Base-by-base conservation (phyloP, 78 protist species). In the Pigoraptor vietnamica region DNA sequence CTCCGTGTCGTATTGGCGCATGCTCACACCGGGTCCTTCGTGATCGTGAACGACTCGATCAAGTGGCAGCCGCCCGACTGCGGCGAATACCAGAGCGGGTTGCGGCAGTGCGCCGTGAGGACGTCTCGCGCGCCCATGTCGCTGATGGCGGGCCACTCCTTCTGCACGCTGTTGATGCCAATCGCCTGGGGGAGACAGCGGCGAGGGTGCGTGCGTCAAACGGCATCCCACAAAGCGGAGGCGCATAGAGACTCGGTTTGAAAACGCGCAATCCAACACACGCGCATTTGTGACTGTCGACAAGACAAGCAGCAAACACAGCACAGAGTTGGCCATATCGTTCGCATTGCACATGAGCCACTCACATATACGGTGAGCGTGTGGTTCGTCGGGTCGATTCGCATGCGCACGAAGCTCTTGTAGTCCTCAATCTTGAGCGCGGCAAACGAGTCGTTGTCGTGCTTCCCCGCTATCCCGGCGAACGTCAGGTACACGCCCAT, bases 71-170 rank as follows among this genome's bases (percentile, higher is more conserved):
- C 35, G 14, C 1, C 84, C 10, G 84, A 2, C 84, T 79, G 84
- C 84, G 84, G 84, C 34, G 89, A 14, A 24, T 86, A 86, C 89
- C 89, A 86, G 37, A 86, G 89, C 37, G 89, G 89, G 24, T 86
- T 86, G 25, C 39, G 1, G 89, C 39, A 37, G 24, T 35, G 37
- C 24, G 89, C 2, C 2, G 89, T 86, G 38, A 21, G 34, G 10
- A 1, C 55, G 24, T 86, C 89, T 2, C 10, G 55, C 39, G 10
- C 29, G 10, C 37, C 89, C 36, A 10, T 9, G 29, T 2, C 39
- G 40, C 39, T 9, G 34, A 79, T 14, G 29, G 37, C 89, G 6
- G 89, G 89, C 89, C 89, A 86, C 21, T 86, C 39, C 34, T 35
- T 23, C 39, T 86, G 34, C 36, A 37, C 39, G 1, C 24, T 36